Evolutionary conservation across 371 early-diverging fungal species (phyloP).

Genomic region (Mucor indicus): DNA sequence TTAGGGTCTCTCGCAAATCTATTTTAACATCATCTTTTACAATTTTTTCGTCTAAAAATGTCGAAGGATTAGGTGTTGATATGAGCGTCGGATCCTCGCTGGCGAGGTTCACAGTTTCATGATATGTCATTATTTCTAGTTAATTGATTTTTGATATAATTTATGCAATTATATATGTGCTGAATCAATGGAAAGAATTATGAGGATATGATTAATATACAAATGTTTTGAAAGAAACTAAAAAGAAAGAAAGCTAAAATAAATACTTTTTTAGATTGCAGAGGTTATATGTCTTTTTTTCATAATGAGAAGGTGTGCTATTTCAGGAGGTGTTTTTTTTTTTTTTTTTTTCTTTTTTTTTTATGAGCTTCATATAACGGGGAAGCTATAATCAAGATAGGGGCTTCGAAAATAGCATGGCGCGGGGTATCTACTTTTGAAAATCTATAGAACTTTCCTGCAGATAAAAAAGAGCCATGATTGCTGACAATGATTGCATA

Average conservation of each 20-base stretch:
- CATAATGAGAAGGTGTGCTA: neutral
- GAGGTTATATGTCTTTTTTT: constrained; percentile 6
- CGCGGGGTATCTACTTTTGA: neutral
- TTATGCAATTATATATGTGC: no score
- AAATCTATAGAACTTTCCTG: constrained; percentile 25
- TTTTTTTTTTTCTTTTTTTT: neutral
- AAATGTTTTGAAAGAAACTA: no score
- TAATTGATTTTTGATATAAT: neutral
- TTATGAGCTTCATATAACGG: constrained; percentile 1
- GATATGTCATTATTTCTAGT: constrained; percentile 4
- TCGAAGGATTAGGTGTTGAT: constrained; percentile 10
- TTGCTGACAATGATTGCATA: constrained; percentile 10
- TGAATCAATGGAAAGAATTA: no score
- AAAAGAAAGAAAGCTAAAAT: constrained; percentile 1
- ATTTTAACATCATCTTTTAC: constrained; percentile 6
- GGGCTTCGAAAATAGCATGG: neutral
- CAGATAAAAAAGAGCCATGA: constrained; percentile 17
- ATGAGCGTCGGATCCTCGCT: constrained; percentile 29
- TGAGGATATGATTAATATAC: no score
- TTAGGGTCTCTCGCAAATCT: constrained; percentile 23
- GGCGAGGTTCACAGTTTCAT: constrained; percentile 1
- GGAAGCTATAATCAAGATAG: neutral
- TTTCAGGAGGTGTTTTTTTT: constrained; percentile 5
- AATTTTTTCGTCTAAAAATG: constrained; percentile 12
- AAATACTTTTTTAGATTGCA: neutral